Conservation (phyloP, 1,139 yeast species). For the Debaryomyces robertsiae region DNA sequence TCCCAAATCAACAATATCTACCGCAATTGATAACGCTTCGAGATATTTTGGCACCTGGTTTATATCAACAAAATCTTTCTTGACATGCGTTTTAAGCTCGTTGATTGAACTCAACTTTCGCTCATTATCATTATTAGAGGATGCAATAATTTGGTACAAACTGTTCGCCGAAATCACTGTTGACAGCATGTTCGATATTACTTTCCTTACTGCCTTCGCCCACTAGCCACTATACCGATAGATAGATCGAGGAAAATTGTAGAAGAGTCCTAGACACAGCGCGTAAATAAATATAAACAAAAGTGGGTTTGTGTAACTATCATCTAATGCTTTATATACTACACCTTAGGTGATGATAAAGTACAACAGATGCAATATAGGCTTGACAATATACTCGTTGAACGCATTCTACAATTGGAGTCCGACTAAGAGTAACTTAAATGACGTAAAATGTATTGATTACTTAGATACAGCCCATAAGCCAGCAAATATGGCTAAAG, state of each 20-base stretch:
- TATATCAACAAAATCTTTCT: slow-evolving; percentile 63
- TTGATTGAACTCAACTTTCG: slow-evolving; percentile 44
- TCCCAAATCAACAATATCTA: slow-evolving; percentile 42
- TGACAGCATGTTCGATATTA: slow-evolving; percentile 3
- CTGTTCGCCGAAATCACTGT: slow-evolving; percentile 23
- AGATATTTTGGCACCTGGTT: slow-evolving; percentile 56
- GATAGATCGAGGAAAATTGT: no score
- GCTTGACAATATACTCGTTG: no score
- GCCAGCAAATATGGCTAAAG: slow-evolving; percentile 21
- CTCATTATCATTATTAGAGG: slow-evolving; percentile 20
- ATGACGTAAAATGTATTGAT: no score
- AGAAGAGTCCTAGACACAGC: slow-evolving; percentile 1
- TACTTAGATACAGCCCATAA: slow-evolving; percentile 26
- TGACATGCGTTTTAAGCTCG: slow-evolving; percentile 67
- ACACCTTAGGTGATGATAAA: not conserved
- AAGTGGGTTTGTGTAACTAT: slow-evolving; percentile 8
- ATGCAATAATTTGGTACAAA: slow-evolving; percentile 27
- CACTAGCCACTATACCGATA: no score
- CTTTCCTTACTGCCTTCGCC: no score
- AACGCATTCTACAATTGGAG: no score
- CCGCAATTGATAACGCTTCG: slow-evolving; percentile 54
- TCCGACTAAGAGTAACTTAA: no score
- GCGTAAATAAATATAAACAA: slow-evolving; percentile 10
- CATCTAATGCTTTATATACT: not conserved
- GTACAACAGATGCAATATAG: no score